Conservation (phyloP, 768 basidiomycete genomes). For the Leccinum truebloodii region DNA sequence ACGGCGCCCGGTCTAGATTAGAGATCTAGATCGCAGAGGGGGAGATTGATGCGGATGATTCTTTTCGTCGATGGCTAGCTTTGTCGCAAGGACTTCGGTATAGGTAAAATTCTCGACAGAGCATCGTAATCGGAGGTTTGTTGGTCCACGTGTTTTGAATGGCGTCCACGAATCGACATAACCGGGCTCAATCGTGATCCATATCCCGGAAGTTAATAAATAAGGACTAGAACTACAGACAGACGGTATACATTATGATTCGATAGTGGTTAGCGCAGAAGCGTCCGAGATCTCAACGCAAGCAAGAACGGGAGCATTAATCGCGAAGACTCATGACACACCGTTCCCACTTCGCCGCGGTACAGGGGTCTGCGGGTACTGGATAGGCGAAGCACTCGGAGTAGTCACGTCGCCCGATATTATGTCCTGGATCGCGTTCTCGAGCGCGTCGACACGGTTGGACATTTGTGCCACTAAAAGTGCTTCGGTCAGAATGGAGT, state of each 20-base stretch:
- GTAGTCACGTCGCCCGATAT: conserved; percentile 69
- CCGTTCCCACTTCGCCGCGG: conserved; percentile 47
- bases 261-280: conserved; percentile 21
- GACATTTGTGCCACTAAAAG: conserved; percentile 90
- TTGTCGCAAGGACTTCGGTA: conserved; percentile 12
- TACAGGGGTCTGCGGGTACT: conserved; percentile 32
- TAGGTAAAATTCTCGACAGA: conserved; percentile 4
- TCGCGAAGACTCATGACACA: conserved; percentile 17
- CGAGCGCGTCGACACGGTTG: conserved; percentile 83
- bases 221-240: conserved; percentile 16
- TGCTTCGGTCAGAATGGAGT: conserved; percentile 10
- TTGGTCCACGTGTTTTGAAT: not conserved
- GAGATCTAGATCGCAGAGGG: not conserved
- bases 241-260: conserved; percentile 14
- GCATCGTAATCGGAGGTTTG: conserved; percentile 13
- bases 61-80: conserved; percentile 13
- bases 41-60: not conserved
- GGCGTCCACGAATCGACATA: not conserved
- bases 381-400: conserved; percentile 59
- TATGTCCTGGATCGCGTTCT: conserved; percentile 89
- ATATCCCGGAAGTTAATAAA: not conserved
- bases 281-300: conserved; percentile 16
- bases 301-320: conserved; percentile 18
- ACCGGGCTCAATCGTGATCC: not conserved
- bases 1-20: conserved; percentile 32